Evolutionary conservation across 148 eudicot genomes (phyloP), one percentile per base, ranked within the genome.

Genomic region (Nyssa sinensis): DNA sequence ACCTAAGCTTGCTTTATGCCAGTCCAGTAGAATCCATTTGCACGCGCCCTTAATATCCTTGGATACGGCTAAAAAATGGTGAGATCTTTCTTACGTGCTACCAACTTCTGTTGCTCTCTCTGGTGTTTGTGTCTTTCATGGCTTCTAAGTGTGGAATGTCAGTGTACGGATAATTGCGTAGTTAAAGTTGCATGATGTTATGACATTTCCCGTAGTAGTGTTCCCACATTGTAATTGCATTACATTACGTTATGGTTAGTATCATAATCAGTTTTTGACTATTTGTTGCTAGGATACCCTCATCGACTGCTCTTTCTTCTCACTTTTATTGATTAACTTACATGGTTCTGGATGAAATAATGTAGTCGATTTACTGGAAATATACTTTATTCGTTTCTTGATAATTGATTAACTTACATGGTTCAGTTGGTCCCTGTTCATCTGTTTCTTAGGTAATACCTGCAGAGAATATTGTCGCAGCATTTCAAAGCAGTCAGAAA

Each of bases 391-490:
- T 60, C 78, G n/a, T 63, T 34, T 77, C 59, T 67, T 11, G 3
- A 13, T 17, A 27, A 44, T 25, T 16, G 2, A 17, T 44, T 14
- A 6, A 23, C 35, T n/a, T 47, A 17, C 34, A 44, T 37, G n/a
- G n/a, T 1, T 25, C 58, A 68, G 33, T 17, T 47, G n/a, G 23
- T 68, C 7, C 60, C 59, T 55, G 59, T 2, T n/a, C 59, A 55
- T 55, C 23, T 55, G 51, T 58, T 60, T 81, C 62, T 34, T 77
- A 94, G 98, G 96, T 87, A 75, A 94, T 94, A 78, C 97, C 98
- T 69, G 93, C 98, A 17, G 98, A 94, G 74, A 94, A 90, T 81
- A 91, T 94, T 23, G 91, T 88, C 69, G 98, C 95, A 62, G 90
- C 97, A 70, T 80, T 87, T 73, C 98, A 94, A 77, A 89, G 89